phyloP scores from a whole-genome alignment of 208 protist genomes.

The Tritrichomonas foetus region DNA sequence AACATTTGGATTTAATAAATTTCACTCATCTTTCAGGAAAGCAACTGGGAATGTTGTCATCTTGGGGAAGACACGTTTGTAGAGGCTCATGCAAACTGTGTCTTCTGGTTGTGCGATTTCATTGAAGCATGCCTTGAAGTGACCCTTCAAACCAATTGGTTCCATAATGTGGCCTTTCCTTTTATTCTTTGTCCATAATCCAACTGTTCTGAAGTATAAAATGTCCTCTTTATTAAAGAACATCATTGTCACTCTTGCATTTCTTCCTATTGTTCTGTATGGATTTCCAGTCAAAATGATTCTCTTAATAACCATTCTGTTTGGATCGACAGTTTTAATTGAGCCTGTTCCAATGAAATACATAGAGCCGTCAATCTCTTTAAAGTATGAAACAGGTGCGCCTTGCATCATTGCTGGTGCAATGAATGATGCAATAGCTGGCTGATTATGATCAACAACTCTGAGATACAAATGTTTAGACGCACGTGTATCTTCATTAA shows the following conservation, averaged over 20 bases:
- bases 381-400: not conserved
- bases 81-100: conserved; percentile 11
- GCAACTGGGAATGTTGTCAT: not conserved
- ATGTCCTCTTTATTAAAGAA: conserved; percentile 37
- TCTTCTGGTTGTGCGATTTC: not conserved
- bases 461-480: not conserved
- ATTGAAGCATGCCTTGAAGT: not conserved
- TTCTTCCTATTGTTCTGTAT: not conserved
- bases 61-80: conserved; percentile 13
- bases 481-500: not conserved
- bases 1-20: no score
- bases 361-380: not conserved
- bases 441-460: not conserved
- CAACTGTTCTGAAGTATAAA: not conserved
- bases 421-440: conserved; percentile 22
- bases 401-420: conserved; percentile 8
- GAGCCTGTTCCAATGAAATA: not conserved
- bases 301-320: not conserved
- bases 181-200: not conserved
- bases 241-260: conserved; percentile 20
- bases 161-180: not conserved
- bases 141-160: not conserved
- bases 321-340: conserved; percentile 24
- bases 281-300: conserved; percentile 1
- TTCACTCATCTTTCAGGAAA: no score